A percentile compares a stretch with the other conserved stretches of the same genome.
Conservation (phyloP, 805 yeast species). For the Torulaspora delbrueckii region DNA sequence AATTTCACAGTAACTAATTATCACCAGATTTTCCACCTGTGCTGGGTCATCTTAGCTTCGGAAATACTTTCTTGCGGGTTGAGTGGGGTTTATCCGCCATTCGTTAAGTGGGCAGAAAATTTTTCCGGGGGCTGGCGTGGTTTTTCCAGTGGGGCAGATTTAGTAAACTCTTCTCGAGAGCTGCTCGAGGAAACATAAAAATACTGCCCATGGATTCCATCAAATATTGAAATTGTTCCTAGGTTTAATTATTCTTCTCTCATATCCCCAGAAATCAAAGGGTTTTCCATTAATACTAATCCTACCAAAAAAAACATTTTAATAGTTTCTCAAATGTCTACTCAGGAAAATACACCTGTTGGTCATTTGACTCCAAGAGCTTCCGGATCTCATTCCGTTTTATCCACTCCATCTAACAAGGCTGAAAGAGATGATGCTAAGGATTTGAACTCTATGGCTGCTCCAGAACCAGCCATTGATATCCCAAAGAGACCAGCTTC, state of each 20-base stretch:
- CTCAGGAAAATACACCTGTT: slow-evolving; percentile 14
- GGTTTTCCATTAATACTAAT: slow-evolving; percentile 1
- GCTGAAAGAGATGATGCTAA: slow-evolving; percentile 29
- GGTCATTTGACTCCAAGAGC: slow-evolving; percentile 15
- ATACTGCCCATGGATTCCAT: slow-evolving; percentile 3
- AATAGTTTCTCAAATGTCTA: slow-evolving; percentile 5
- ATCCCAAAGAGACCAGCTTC: slow-evolving; percentile 30
- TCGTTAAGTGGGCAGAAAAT: neutral
- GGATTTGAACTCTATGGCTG: slow-evolving; percentile 7
- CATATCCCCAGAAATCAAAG: slow-evolving; percentile 4
- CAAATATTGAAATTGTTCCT: neutral
- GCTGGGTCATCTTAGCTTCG: slow-evolving; percentile 1
- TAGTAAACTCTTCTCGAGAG: neutral
- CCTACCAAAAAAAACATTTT: slow-evolving; percentile 3
- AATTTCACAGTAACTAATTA: neutral
- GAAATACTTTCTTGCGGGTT: neutral
- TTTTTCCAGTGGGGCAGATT: neutral
- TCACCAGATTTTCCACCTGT: slow-evolving; percentile 4
- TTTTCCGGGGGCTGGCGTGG: neutral
- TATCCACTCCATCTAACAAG: slow-evolving; percentile 32
- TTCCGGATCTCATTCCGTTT: slow-evolving; percentile 20
- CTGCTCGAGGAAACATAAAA: slow-evolving; percentile 7
- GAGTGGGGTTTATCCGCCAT: slow-evolving; percentile 6
- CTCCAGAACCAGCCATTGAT: slow-evolving; percentile 16
- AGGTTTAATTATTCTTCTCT: neutral